Conservation (phyloP, 129 eudicot species). For the Heracleum sosnowskyi region DNA sequence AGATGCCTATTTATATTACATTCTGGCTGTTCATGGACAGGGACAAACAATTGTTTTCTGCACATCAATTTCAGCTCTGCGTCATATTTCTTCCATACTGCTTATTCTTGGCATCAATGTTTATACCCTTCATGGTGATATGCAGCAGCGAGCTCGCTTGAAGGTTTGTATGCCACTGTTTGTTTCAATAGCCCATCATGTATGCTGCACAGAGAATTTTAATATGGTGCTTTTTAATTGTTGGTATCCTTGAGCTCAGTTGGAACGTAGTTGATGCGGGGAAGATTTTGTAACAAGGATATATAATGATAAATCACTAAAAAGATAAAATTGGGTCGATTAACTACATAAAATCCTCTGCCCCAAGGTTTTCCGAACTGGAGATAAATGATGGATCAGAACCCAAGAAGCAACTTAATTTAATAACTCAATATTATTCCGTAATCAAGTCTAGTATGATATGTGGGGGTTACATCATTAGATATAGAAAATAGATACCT, state of each 20-base stretch:
- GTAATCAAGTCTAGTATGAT: too few relatives aligned
- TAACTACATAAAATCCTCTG: too few relatives aligned
- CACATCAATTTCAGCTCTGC: constrained; percentile 91
- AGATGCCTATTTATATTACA: constrained; percentile 85
- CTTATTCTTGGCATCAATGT: constrained; percentile 49
- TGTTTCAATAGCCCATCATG: not conserved
- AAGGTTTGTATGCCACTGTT: constrained; percentile 39
- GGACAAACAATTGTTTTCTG: constrained; percentile 93
- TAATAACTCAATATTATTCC: too few relatives aligned
- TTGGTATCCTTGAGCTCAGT: not conserved
- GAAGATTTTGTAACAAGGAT: too few relatives aligned
- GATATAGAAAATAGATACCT: too few relatives aligned
- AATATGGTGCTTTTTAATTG: not conserved
- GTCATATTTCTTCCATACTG: constrained; percentile 68
- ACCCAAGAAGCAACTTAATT: too few relatives aligned
- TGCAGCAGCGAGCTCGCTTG: constrained; percentile 96
- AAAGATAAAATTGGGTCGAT: too few relatives aligned
- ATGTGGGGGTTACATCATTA: too few relatives aligned
- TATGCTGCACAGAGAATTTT: constrained; percentile 6
- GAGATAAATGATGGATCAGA: too few relatives aligned
- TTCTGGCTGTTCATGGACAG: constrained; percentile 82
- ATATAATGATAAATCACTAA: too few relatives aligned
- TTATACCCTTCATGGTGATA: constrained; percentile 83
- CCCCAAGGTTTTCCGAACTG: too few relatives aligned
- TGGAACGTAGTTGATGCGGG: not conserved